phyloP scores from a whole-genome alignment of 148 eudicot species.

The Fagopyrum esculentum region DNA sequence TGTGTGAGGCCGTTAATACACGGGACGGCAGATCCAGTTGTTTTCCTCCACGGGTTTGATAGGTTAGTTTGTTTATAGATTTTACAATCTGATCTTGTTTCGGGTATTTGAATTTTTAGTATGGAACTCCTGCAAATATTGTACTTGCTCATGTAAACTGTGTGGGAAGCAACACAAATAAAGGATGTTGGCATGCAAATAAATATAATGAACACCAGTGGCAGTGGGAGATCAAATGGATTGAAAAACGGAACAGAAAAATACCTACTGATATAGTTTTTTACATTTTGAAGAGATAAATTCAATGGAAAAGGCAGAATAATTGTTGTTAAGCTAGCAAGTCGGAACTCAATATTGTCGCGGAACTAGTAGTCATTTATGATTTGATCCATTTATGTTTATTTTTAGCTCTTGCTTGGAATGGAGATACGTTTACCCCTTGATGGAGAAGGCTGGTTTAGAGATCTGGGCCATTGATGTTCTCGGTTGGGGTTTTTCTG shows the following conservation, averaged over 20 bases:
- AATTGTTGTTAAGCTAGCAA: background rate
- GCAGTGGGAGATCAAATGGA: background rate
- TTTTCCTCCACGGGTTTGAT: slow-evolving; percentile 93
- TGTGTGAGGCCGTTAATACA: slow-evolving; percentile 63
- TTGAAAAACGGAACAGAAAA: background rate
- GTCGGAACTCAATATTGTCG: background rate
- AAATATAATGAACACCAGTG: background rate
- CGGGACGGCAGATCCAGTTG: slow-evolving; percentile 49
- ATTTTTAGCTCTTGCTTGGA: slow-evolving; percentile 89
- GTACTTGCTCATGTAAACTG: background rate
- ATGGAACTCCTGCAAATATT: background rate
- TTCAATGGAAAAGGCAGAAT: background rate
- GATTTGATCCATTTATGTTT: background rate
- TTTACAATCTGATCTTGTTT: background rate
- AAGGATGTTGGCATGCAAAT: background rate
- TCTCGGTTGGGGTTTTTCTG: slow-evolving; percentile 97
- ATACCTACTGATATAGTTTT: background rate
- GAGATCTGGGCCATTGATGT: slow-evolving; percentile 93
- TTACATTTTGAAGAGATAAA: background rate
- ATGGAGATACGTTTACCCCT: slow-evolving; percentile 87
- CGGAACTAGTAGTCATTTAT: background rate
- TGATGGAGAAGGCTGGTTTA: slow-evolving; percentile 82
- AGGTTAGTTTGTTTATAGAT: slow-evolving; percentile 36
- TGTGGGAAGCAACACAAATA: background rate
- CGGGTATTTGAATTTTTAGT: background rate